Base-by-base conservation (phyloP, 1,284 basidiomycete species). In the Fomitopsis pinicola region DNA sequence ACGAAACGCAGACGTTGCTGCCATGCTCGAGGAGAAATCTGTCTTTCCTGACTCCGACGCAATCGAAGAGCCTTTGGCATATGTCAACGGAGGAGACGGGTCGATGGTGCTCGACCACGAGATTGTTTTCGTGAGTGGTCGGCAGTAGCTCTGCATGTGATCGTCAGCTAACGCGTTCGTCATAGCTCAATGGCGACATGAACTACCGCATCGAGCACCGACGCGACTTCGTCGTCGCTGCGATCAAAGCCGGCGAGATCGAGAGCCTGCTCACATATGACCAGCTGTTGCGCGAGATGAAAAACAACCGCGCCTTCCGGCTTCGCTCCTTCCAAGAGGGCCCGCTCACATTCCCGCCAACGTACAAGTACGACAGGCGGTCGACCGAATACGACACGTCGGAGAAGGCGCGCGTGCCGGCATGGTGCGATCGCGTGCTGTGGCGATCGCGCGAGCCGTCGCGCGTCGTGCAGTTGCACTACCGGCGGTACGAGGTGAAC, bases 101-200 rank as follows among this genome's bases (percentile, higher is more conserved):
- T 86, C 91, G n/a, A 94, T 92, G 83, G 87, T 97, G 19, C 78
- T 97, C 36, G 97, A 98, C 71, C 97, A 98, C 75, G 95, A 98
- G 70, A 83, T 97, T 56, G 93, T 95, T 63, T 88, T 98, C 61
- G 88, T 98, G 66, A 77, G 92, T 82, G 72, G 17, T 33, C 6
- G 5, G 33, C 15, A 54, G 42, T 26, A 22, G 19, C 35, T 38
- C 12, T 46, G 58, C 1, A 59, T 42, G 12, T 22, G 53, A 19
- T 22, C 9, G 57, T 4, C 28, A 48, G 30, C 61, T 59, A 46
- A 33, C 42, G 6, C 53, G 42, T 42, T 1, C 28, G 57, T 19
- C n/a, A 0, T 58, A 91, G 89, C 74, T 91, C 61, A 88, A 87
- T 64, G 91, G 92, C 0, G 92, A 95, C 71, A 80, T 95, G 77